Conservation (phyloP, 192 early-diverging fungal genomes). For the Podila epigama region DNA sequence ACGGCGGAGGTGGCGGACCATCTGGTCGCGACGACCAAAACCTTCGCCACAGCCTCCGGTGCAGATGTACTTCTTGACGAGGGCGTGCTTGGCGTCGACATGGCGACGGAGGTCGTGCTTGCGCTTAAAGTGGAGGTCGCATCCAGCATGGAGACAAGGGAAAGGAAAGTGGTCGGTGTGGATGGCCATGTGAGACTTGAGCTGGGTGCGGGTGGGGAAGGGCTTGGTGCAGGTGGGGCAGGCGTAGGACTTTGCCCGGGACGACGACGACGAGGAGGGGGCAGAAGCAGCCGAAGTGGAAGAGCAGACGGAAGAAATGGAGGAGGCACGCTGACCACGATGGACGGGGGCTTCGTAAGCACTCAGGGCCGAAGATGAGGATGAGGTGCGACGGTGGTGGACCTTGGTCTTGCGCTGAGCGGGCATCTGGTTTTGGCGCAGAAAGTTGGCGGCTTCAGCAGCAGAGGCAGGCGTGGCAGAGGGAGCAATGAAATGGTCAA, state of each 20-base stretch:
- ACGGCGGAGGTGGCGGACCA: slow-evolving; percentile 37
- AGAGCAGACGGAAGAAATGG: slow-evolving; percentile 39
- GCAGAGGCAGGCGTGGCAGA: slow-evolving; percentile 5
- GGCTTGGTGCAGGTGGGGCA: slow-evolving; percentile 46
- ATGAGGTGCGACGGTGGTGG: slow-evolving; percentile 25
- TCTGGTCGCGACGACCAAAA: slow-evolving; percentile 48
- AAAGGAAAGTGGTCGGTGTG: slow-evolving; percentile 49
- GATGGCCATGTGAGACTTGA: slow-evolving; percentile 53
- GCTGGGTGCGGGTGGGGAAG: slow-evolving; percentile 48
- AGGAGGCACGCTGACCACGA: slow-evolving; percentile 36
- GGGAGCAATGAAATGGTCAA: slow-evolving; percentile 31
- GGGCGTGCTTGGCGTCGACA: slow-evolving; percentile 46
- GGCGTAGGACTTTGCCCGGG: slow-evolving; percentile 33
- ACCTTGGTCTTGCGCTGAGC: slow-evolving; percentile 6
- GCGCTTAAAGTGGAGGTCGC: slow-evolving; percentile 49
- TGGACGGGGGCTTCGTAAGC: slow-evolving; percentile 30
- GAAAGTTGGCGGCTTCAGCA: neutral
- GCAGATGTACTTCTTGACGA: slow-evolving; percentile 50
- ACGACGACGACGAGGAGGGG: neutral
- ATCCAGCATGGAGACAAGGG: slow-evolving; percentile 36
- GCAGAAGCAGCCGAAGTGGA: slow-evolving; percentile 6
- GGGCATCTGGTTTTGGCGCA: neutral
- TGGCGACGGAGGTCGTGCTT: slow-evolving; percentile 53
- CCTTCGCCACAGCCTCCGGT: slow-evolving; percentile 45
- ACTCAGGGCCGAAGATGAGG: slow-evolving; percentile 28